Evolutionary conservation across 169 alveolate genomes (phyloP).

Genomic region (Eimeria brunetti): DNA sequence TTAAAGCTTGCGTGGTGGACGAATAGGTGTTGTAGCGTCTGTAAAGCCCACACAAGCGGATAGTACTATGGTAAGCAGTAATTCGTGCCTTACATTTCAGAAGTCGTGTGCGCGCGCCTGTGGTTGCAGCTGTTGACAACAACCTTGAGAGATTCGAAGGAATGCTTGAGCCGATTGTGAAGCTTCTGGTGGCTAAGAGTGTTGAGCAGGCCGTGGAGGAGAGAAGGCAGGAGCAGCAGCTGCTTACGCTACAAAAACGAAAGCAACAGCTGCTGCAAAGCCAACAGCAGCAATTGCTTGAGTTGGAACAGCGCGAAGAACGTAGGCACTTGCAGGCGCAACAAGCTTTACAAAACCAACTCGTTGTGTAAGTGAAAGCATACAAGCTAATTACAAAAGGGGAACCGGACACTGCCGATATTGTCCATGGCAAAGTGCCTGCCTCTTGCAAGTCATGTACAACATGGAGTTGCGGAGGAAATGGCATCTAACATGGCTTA

Average conservation of each 20-base stretch:
- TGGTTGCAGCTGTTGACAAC: slow-evolving; percentile 46
- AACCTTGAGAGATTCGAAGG: slow-evolving; percentile 36
- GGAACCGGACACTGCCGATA: background rate
- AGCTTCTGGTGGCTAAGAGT: slow-evolving; percentile 42
- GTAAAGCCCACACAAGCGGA: background rate
- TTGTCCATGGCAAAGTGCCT: background rate
- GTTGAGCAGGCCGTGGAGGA: slow-evolving; percentile 65
- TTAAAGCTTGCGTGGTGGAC: background rate
- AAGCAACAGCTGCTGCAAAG: slow-evolving; percentile 27
- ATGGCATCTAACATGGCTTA: background rate
- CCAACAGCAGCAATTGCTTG: slow-evolving; percentile 46
- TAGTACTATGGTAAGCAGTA: background rate
- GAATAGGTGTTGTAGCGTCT: background rate
- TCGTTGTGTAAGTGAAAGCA: background rate
- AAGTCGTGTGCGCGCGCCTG: background rate
- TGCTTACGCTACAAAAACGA: slow-evolving; percentile 27
- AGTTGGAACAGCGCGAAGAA: slow-evolving; percentile 40
- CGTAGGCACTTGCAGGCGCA: slow-evolving; percentile 37
- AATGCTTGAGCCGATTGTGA: slow-evolving; percentile 34
- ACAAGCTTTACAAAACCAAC: slow-evolving; percentile 4
- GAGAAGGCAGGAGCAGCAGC: slow-evolving; percentile 57
- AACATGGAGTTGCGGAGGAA: background rate
- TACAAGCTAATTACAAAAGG: background rate
- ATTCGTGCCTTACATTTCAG: background rate
- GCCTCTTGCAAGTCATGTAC: background rate